Conservation (phyloP, 331 rosid genomes). For the Phaseolus coccineus region DNA sequence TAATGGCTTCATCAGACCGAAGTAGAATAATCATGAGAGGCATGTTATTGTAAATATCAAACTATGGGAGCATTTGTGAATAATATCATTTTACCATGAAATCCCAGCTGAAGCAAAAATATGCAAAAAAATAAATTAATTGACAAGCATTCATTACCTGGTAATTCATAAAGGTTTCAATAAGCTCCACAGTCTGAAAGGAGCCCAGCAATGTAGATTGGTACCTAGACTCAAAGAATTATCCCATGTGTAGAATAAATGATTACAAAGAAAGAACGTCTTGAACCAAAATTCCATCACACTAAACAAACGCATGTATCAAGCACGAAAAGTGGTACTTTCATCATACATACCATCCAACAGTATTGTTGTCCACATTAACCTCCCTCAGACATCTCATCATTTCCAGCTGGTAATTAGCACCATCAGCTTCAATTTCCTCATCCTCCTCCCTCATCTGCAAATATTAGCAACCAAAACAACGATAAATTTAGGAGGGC, state of each 20-base stretch:
- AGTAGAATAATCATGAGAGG: constrained; percentile 14
- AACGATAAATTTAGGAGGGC: not conserved
- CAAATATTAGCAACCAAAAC: constrained; percentile 29
- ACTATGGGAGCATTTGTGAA: constrained; percentile 3
- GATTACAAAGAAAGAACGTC: not conserved
- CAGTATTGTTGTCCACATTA: constrained; percentile 96
- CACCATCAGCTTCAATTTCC: constrained; percentile 97
- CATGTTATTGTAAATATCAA: constrained; percentile 3
- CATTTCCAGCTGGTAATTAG: constrained; percentile 99
- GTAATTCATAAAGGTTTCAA: constrained; percentile 96
- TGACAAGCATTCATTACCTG: constrained; percentile 64
- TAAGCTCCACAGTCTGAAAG: constrained; percentile 90
- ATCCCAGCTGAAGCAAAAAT: not conserved
- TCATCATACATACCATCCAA: constrained; percentile 77
- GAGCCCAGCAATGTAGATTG: constrained; percentile 95
- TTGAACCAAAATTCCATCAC: not conserved
- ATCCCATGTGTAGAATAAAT: not conserved
- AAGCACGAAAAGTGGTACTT: not conserved
- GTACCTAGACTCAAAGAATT: constrained; percentile 66
- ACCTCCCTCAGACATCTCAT: constrained; percentile 99
- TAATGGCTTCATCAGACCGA: not conserved
- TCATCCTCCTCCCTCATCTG: constrained; percentile 95
- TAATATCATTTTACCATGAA: not conserved
- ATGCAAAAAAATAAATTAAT: not conserved
- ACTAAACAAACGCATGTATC: not conserved